Conservation (phyloP, 495 filamentous ascomycete species). For the Parmelia sp. region DNA sequence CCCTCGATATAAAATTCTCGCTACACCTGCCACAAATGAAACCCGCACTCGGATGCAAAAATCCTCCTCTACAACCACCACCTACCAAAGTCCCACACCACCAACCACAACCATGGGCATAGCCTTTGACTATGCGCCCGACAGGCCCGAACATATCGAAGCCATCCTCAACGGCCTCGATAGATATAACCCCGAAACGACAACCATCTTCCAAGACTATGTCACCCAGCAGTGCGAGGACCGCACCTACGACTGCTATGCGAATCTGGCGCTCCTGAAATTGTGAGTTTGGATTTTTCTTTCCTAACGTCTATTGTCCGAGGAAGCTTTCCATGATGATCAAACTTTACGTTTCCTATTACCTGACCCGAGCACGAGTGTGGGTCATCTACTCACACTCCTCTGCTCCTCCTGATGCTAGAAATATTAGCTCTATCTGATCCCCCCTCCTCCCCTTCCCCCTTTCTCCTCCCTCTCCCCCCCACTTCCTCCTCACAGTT, state of each 20-base stretch:
- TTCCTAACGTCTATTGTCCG: too few relatives aligned
- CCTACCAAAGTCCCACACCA: background rate
- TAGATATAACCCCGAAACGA: conserved; percentile 97
- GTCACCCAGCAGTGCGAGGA: conserved; percentile 92
- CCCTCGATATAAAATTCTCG: conserved; percentile 8
- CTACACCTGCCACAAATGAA: background rate
- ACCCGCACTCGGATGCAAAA: background rate
- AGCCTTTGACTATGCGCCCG: conserved; percentile 51
- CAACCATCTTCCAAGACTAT: conserved; percentile 89
- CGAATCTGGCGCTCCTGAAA: conserved; percentile 92
- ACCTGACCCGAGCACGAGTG: conserved; percentile 61
- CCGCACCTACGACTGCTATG: conserved; percentile 88
- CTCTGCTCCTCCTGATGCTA: conserved; percentile 48
- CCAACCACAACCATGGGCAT: conserved; percentile 34
- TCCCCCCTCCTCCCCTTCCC: background rate
- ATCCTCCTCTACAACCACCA: background rate
- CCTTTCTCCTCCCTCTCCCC: background rate
- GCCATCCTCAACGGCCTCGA: conserved; percentile 91
- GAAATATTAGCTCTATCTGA: conserved; percentile 63
- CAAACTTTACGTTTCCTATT: conserved; percentile 93
- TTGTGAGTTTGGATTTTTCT: conserved; percentile 93
- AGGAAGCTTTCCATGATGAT: conserved; percentile 46
- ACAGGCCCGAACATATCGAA: conserved; percentile 81
- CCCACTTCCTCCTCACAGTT: background rate
- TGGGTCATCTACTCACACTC: too few relatives aligned